phyloP scores from a whole-genome alignment of 192 early-diverging fungal genomes.

The Backusella sp. region DNA sequence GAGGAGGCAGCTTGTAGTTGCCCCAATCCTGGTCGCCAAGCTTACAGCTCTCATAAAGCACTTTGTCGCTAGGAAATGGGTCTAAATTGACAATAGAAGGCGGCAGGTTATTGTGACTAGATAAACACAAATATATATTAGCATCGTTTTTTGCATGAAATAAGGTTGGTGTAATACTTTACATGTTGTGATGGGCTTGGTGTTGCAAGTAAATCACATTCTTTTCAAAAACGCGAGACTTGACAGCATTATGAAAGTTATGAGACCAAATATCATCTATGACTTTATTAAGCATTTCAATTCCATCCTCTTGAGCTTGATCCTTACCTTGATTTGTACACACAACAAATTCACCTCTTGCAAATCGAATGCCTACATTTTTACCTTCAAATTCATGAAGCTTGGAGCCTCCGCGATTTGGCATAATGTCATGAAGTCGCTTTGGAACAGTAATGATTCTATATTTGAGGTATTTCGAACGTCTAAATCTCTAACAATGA shows the following conservation, averaged over 20 bases:
- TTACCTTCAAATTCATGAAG: constrained; percentile 34
- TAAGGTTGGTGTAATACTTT: background rate
- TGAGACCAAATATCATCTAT: constrained; percentile 36
- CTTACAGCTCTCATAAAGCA: background rate
- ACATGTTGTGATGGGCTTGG: constrained; percentile 29
- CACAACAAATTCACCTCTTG: constrained; percentile 34
- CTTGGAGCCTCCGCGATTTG: background rate
- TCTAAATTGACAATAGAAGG: constrained; percentile 29
- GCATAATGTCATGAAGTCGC: constrained; percentile 26
- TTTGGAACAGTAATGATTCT: constrained; percentile 31
- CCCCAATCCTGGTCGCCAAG: background rate
- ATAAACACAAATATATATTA: background rate
- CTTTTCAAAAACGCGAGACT: constrained; percentile 19
- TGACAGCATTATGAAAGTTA: constrained; percentile 30
- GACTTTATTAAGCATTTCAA: background rate
- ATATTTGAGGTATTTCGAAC: constrained; percentile 28
- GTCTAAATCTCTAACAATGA: constrained; percentile 22
- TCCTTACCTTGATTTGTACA: constrained; percentile 33
- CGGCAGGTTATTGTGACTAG: constrained; percentile 32
- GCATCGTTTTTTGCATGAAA: background rate
- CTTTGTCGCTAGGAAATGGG: background rate
- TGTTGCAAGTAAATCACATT: constrained; percentile 29
- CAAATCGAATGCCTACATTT: constrained; percentile 34
- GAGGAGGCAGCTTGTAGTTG: background rate
- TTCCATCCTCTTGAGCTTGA: background rate